Evolutionary conservation across 2,329 filamentous ascomycete genomes (phyloP).

Genomic region (Hortaea sp.): DNA sequence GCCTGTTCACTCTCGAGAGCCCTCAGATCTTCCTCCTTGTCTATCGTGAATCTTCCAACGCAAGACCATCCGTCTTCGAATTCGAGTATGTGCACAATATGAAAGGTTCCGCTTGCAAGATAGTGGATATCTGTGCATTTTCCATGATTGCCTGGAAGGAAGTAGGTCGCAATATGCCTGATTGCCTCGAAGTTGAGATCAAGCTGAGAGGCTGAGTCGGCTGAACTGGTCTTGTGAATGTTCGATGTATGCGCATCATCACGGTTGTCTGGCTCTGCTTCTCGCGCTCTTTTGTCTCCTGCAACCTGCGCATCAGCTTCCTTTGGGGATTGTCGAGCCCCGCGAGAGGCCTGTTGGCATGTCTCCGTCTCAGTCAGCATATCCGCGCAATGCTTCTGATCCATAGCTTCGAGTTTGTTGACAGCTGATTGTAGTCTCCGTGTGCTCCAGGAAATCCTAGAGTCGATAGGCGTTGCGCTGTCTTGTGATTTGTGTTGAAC

Average conservation of each 20-base stretch:
- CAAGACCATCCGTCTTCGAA: constrained; percentile 10
- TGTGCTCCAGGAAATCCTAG: no score
- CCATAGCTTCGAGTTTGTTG: no score
- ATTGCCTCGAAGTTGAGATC: constrained; percentile 9
- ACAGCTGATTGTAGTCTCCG: no score
- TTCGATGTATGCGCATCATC: not conserved
- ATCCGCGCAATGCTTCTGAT: no score
- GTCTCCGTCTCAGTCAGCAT: no score
- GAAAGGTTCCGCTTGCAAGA: not conserved
- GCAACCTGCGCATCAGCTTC: no score
- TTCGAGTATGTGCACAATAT: not conserved
- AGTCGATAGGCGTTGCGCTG: no score
- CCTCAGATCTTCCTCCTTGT: not conserved
- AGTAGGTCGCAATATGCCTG: constrained; percentile 6
- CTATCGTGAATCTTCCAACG: constrained; percentile 8
- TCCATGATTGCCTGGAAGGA: constrained; percentile 5
- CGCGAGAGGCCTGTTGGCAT: no score
- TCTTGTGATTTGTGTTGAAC: no score
- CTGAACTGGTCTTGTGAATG: not conserved
- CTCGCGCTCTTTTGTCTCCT: no score
- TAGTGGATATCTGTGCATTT: constrained; percentile 1
- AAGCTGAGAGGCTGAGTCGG: not conserved
- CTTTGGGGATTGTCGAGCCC: no score
- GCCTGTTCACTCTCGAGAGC: constrained; percentile 7
- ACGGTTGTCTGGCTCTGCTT: not conserved